These are phyloP conservation scores for Sanguinoderma infundibulare DNA, from an alignment of 1,284 basidiomycete species.

Conservation along the genomic window DNA sequence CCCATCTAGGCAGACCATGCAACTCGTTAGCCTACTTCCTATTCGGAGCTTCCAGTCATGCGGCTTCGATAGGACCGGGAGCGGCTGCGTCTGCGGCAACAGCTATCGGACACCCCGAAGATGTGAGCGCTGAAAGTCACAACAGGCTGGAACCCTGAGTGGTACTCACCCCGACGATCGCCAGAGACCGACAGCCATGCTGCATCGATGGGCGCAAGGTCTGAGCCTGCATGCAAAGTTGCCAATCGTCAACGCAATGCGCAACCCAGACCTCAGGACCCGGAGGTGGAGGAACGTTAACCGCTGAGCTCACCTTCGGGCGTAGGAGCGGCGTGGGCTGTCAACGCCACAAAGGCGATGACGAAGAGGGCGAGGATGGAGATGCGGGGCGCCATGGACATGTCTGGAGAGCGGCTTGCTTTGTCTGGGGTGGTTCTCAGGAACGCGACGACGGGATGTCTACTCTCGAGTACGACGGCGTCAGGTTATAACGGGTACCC, in stretches of 20 bases:
- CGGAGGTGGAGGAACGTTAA: background rate
- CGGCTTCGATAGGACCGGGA: background rate
- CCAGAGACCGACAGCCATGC: background rate
- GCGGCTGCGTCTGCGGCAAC: background rate
- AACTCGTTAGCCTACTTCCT: too few species aligned
- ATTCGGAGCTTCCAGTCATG: background rate
- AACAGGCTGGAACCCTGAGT: background rate
- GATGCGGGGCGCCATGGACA: background rate
- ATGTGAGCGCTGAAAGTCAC: background rate
- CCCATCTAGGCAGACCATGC: too few species aligned
- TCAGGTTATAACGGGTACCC: too few species aligned
- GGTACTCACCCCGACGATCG: background rate
- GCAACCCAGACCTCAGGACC: background rate
- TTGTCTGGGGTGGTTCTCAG: too few species aligned
- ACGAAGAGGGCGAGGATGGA: background rate
- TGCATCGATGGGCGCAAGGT: too few species aligned
- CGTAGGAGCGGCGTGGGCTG: background rate
- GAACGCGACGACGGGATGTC: too few species aligned
- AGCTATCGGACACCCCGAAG: background rate
- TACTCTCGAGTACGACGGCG: too few species aligned
- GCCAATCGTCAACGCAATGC: background rate
- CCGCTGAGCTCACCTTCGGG: background rate
- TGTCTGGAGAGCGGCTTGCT: background rate
- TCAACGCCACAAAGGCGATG: background rate
- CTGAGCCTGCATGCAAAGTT: background rate